phyloP scores from a whole-genome alignment of 495 filamentous ascomycete genomes.

The Xylaria palmicola region DNA sequence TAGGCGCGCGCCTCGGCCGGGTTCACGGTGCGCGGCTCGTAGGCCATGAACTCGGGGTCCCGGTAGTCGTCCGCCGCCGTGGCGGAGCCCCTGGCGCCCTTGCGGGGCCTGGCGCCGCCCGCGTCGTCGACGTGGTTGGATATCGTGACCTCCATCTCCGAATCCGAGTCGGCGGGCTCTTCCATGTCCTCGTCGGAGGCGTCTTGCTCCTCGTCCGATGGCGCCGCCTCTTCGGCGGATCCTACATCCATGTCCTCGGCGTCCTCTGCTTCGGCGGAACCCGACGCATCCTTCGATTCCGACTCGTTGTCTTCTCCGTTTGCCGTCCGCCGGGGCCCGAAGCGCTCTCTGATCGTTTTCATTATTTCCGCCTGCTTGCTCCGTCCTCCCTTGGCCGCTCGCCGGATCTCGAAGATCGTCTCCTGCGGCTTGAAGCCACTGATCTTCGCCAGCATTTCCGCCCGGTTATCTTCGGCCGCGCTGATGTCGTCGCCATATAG shows the following conservation, averaged over 20 bases:
- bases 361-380: constrained; percentile 78
- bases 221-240: constrained; percentile 41
- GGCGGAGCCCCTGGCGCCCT: constrained; percentile 41
- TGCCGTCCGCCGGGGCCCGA: constrained; percentile 45
- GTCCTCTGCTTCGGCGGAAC: constrained; percentile 28
- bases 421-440: constrained; percentile 85
- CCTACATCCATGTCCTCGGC: constrained; percentile 44
- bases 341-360: constrained; percentile 62
- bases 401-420: constrained; percentile 90
- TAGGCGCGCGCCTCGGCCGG: constrained; percentile 86
- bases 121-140: constrained; percentile 47
- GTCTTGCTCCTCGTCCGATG: constrained; percentile 14
- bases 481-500: constrained; percentile 71
- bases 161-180: constrained; percentile 67
- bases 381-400: constrained; percentile 58
- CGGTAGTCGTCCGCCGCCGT: constrained; percentile 48
- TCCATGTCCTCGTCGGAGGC: constrained; percentile 36
- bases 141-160: constrained; percentile 82
- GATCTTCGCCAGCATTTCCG: constrained; percentile 81
- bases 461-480: constrained; percentile 64
- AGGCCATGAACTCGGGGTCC: constrained; percentile 95
- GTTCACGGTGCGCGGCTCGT: constrained; percentile 73
- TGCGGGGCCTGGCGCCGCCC: constrained; percentile 32
- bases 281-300: constrained; percentile 26
- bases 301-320: constrained; percentile 39